These are phyloP conservation scores for Zygotorulaspora mrakii DNA, from an alignment of 1,139 yeast genomes.

Conservation along the genomic window DNA sequence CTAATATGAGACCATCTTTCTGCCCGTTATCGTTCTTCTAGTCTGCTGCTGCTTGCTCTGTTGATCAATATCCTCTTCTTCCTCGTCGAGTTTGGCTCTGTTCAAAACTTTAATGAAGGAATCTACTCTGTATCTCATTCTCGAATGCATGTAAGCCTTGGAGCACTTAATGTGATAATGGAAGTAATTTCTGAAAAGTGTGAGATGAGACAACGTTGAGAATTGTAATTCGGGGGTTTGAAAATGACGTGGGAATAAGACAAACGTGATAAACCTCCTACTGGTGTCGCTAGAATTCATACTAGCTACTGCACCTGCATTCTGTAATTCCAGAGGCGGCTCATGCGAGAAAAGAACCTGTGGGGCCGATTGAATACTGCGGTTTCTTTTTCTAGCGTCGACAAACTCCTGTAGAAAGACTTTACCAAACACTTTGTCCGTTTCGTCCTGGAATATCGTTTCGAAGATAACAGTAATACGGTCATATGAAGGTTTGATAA, in stretches of 20 bases:
- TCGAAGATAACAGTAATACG: conserved; percentile 96
- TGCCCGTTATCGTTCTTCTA: conserved; percentile 37
- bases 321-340: conserved; percentile 84
- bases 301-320: conserved; percentile 12
- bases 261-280: conserved; percentile 74
- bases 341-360: conserved; percentile 93
- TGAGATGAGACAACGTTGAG: conserved; percentile 71
- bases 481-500: conserved; percentile 87
- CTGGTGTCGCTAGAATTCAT: conserved; percentile 45
- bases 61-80: conserved; percentile 44
- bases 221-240: conserved; percentile 50
- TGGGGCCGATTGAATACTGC: conserved; percentile 97
- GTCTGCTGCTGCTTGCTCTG: conserved; percentile 18
- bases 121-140: conserved; percentile 94
- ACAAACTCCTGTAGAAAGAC: conserved; percentile 96
- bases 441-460: conserved; percentile 92
- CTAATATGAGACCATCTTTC: conserved; percentile 33
- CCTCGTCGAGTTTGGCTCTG: conserved; percentile 93
- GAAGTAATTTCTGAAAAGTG: conserved; percentile 90
- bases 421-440: conserved; percentile 91
- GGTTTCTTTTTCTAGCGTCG: conserved; percentile 89
- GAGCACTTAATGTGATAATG: conserved; percentile 98
- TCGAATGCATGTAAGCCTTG: conserved; percentile 95
- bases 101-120: conserved; percentile 92
- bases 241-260: conserved; percentile 57